Base-by-base conservation (phyloP, 768 basidiomycete species). In the Suillus fuscotomentosus region DNA sequence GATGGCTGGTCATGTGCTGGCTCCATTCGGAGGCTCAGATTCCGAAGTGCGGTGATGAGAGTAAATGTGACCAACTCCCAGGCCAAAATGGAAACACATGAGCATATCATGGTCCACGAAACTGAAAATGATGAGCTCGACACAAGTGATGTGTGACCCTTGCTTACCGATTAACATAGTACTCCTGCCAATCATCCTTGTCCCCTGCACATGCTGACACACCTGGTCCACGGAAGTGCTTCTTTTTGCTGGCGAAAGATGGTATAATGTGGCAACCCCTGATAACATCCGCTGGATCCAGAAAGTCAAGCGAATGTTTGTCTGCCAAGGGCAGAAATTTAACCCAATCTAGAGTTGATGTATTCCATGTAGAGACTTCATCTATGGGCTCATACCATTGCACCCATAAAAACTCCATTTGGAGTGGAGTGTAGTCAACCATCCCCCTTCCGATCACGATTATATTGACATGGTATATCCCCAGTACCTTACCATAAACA, bases 191-290 rank as follows among this genome's bases (percentile, higher is more conserved):
- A 42, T 62, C 50, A 17, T 34, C 47, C 8, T 31, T 50, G 38
- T 62, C 61, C 9, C 27, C 38, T 5, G 43, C 43, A 45, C 43
- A 45, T 9, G 17, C 34, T 6, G 60, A 61, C 27, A 61, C 50
- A 5, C 27, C 60, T 13, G 47, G 4, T 48, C 60, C 47, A 22
- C 20, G 8, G 0, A 9, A 3, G 50, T 65, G 60, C 14, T 42
- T 22, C 55, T 39, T 27, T 27, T 27, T 3, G 27, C 27, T 27
- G 27, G 27, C 10, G 45, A 47, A 47, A 11, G n/a, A n/a, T 5
- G n/a, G 27, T 39, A 65, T 57, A 15, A 65, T n/a, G n/a, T 64
- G 63, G 48, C 57, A 60, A 17, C 60, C 20, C 45, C 59, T 13
- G 5, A 64, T 8, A 11, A 64, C 36, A 27, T 60, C 45, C 0